Percentiles rank a stretch among this genome's conserved stretches.
Conservation (phyloP, 2,329 filamentous ascomycete species). For the Lachnellula suecica region DNA sequence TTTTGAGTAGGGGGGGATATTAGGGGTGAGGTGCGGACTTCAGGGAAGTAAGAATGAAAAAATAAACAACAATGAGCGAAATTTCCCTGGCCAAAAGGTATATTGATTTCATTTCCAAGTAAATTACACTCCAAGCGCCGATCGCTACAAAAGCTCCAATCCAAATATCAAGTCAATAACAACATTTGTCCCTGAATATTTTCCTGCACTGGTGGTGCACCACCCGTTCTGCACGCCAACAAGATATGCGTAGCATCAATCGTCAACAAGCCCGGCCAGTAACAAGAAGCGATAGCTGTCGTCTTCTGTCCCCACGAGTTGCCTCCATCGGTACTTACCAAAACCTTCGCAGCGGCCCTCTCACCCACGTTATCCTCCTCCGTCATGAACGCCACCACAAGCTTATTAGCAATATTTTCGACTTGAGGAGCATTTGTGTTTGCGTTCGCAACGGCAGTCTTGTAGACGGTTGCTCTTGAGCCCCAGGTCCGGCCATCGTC, state of each 20-base stretch:
- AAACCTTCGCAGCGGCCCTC: background rate
- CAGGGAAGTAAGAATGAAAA: too few relatives aligned
- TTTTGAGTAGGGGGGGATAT: too few relatives aligned
- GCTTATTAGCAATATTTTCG: background rate
- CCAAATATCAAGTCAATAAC: too few relatives aligned
- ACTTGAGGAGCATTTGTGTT: background rate
- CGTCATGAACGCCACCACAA: background rate
- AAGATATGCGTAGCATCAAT: background rate
- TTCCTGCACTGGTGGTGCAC: background rate
- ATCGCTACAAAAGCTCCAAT: too few relatives aligned
- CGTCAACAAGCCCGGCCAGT: background rate
- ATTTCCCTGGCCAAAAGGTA: too few relatives aligned
- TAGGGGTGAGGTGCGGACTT: too few relatives aligned
- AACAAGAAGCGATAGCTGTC: background rate
- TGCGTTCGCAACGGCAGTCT: background rate
- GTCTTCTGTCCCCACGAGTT: background rate
- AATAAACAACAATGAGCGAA: too few relatives aligned
- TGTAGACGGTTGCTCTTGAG: background rate
- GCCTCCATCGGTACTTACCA: background rate
- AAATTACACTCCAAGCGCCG: too few relatives aligned
- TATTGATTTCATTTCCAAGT: too few relatives aligned
- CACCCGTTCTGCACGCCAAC: background rate
- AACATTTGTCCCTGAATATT: too few relatives aligned
- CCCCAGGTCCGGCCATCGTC: background rate
- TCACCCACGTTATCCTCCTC: background rate